Conservation (phyloP, 257 asterid genomes). For the Gardenia jasminoides region DNA sequence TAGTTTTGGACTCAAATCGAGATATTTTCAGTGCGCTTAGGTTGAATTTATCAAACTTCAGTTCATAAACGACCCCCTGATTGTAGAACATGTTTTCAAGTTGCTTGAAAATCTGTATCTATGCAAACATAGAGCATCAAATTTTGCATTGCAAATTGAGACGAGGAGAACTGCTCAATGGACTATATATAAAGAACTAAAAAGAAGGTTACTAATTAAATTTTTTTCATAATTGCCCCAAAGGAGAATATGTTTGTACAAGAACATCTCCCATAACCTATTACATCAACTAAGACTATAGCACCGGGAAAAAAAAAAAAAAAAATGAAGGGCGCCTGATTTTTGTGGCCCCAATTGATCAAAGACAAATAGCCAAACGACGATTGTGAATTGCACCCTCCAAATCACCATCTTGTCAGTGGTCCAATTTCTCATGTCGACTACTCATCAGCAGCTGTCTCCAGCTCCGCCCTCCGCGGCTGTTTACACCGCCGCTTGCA, state of each 20-base stretch:
- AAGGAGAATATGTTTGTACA: slow-evolving; percentile 1
- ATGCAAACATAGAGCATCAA: too few species aligned
- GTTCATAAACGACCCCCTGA: too few species aligned
- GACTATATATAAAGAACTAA: neutral
- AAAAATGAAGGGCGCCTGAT: neutral
- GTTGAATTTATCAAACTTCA: too few species aligned
- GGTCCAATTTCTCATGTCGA: slow-evolving; percentile 11
- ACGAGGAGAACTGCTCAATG: neutral
- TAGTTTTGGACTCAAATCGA: too few species aligned
- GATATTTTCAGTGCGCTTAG: too few species aligned
- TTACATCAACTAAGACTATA: neutral
- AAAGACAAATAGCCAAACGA: neutral
- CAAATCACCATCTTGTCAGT: neutral
- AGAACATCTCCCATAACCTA: neutral
- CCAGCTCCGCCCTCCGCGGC: slow-evolving; percentile 34
- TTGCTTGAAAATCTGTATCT: too few species aligned
- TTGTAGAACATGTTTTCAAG: too few species aligned
- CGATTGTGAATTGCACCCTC: neutral
- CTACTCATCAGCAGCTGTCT: slow-evolving; percentile 10
- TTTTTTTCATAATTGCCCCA: neutral
- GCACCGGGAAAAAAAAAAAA: neutral
- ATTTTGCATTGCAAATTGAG: neutral
- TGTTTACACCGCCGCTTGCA: slow-evolving; percentile 20
- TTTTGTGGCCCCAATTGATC: neutral
- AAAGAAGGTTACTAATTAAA: neutral